Conservation (phyloP, 352 stramenopile genomes). For the Phytopythium kandeliae region DNA sequence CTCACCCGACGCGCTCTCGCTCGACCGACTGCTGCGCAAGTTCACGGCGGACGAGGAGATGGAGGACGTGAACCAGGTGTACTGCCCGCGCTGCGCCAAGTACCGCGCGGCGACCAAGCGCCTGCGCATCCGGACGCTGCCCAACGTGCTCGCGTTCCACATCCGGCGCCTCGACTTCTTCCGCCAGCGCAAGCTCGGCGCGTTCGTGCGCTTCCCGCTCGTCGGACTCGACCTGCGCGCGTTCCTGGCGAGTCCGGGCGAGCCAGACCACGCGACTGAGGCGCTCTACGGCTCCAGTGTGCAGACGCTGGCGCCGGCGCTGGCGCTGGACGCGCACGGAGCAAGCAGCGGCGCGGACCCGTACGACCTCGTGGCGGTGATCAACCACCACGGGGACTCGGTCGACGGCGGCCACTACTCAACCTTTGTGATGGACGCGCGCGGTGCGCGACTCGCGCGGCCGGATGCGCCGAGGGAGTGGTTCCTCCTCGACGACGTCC, state of each 20-base stretch:
- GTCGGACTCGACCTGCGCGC: constrained; percentile 30
- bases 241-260: constrained; percentile 16
- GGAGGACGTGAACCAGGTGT: constrained; percentile 55
- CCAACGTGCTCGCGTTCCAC: constrained; percentile 71
- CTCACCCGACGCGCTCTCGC: constrained; percentile 13
- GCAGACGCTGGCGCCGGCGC: no score
- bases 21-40: constrained; percentile 30
- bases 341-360: constrained; percentile 17
- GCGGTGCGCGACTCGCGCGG: neutral
- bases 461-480: constrained; percentile 22
- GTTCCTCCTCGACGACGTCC: constrained; percentile 58
- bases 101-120: constrained; percentile 63
- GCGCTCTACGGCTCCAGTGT: constrained; percentile 1
- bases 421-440: constrained; percentile 28
- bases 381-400: constrained; percentile 66
- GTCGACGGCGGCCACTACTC: constrained; percentile 75
- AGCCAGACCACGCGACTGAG: constrained; percentile 9
- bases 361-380: constrained; percentile 57
- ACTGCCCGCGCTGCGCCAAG: constrained; percentile 44
- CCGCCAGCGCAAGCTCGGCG: constrained; percentile 45
- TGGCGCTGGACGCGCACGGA: neutral
- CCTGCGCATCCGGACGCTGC: constrained; percentile 48
- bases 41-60: constrained; percentile 57
- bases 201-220: constrained; percentile 52
- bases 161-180: constrained; percentile 72